Evolutionary conservation across 768 basidiomycete species (phyloP).

Genomic region (Suillus alpinus): DNA sequence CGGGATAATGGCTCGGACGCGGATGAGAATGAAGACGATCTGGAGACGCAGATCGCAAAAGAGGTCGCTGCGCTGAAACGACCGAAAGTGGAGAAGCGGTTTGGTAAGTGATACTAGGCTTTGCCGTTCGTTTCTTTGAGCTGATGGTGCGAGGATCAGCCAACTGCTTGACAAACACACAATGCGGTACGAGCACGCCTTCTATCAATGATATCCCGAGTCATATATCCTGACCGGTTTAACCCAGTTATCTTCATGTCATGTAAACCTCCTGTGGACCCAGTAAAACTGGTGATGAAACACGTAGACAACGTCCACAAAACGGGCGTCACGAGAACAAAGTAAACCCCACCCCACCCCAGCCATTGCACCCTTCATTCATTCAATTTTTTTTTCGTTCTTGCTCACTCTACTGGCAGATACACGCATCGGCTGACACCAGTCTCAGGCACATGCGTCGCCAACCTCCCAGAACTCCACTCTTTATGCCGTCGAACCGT

Average conservation of each 20-base stretch:
- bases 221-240: constrained; percentile 4
- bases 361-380: no score
- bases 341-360: constrained; percentile 34
- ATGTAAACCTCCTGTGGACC: constrained; percentile 75
- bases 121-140: background rate
- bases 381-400: background rate
- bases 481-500: constrained; percentile 56
- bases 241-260: constrained; percentile 72
- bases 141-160: constrained; percentile 34
- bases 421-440: constrained; percentile 71
- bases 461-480: constrained; percentile 69
- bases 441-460: constrained; percentile 61
- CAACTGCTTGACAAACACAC: constrained; percentile 77
- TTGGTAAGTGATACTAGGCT: constrained; percentile 48
- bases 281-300: constrained; percentile 63
- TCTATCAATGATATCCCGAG: constrained; percentile 1
- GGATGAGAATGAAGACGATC: constrained; percentile 43
- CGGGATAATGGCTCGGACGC: constrained; percentile 30
- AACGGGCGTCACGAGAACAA: constrained; percentile 64
- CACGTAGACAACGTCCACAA: constrained; percentile 60
- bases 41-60: constrained; percentile 69
- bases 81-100: constrained; percentile 58
- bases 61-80: constrained; percentile 72
- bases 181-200: constrained; percentile 51
- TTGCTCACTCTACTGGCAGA: constrained; percentile 33